These are phyloP conservation scores for Podospora australis DNA, from an alignment of 495 filamentous ascomycete genomes.

Conservation along the genomic window DNA sequence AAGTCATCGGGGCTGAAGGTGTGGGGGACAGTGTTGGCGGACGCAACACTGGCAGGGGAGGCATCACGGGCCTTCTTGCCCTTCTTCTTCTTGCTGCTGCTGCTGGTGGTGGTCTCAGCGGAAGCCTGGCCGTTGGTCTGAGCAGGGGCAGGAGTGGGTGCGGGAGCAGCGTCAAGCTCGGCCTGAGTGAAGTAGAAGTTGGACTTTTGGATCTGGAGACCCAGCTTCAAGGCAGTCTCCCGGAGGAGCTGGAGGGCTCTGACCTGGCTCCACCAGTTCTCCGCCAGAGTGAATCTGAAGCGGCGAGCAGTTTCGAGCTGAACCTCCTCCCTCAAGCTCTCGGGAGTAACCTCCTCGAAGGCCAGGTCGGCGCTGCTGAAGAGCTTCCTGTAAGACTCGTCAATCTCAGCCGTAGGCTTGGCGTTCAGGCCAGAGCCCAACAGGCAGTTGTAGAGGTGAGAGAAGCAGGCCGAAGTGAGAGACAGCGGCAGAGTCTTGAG, in stretches of 20 bases:
- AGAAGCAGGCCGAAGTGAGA: conserved; percentile 66
- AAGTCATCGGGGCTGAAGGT: conserved; percentile 83
- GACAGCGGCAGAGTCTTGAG: conserved; percentile 73
- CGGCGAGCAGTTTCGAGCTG: conserved; percentile 62
- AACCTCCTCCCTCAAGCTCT: conserved; percentile 62
- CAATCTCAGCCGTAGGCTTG: conserved; percentile 68
- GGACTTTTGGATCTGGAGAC: conserved; percentile 78
- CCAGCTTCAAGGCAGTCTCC: conserved; percentile 83
- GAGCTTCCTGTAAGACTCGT: conserved; percentile 62
- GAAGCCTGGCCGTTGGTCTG: conserved; percentile 26
- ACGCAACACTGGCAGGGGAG: conserved; percentile 47
- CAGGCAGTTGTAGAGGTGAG: conserved; percentile 92
- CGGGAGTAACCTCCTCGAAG: conserved; percentile 71
- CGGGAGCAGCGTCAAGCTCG: conserved; percentile 22
- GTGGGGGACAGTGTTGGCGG: conserved; percentile 39
- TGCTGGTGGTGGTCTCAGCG: conserved; percentile 18
- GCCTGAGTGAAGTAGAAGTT: conserved; percentile 63
- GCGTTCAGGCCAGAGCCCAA: conserved; percentile 71
- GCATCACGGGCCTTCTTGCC: conserved; percentile 60
- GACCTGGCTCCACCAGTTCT: conserved; percentile 57
- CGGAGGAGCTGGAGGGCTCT: conserved; percentile 80
- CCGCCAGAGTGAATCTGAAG: conserved; percentile 67
- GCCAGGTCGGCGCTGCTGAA: conserved; percentile 79
- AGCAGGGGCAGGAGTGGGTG: conserved; percentile 14
- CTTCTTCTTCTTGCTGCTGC: conserved; percentile 55